Conservation (phyloP, 148 eudicot genomes). For the Camellia japonica region DNA sequence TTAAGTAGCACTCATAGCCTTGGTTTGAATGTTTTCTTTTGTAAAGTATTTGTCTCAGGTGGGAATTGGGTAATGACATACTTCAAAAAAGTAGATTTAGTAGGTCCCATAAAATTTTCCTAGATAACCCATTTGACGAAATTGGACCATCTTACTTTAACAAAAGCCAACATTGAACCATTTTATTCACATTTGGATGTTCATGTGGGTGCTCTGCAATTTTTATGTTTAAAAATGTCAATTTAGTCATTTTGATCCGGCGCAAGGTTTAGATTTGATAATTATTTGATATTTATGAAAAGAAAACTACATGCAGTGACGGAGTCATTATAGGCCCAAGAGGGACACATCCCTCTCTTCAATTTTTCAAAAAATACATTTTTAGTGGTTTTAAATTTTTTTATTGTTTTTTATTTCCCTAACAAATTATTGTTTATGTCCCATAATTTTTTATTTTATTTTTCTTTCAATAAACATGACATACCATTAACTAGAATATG, state of each 20-base stretch:
- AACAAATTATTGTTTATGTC: no score
- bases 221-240: neutral
- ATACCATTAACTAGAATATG: no score
- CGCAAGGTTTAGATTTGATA: neutral
- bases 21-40: neutral
- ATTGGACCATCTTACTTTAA: neutral
- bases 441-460: neutral
- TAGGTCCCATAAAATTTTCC: neutral
- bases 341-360: no score
- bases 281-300: no score
- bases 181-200: neutral
- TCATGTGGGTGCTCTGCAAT: neutral
- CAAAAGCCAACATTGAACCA: neutral
- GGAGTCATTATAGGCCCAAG: no score
- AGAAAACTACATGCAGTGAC: no score
- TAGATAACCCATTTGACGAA: conserved; percentile 5
- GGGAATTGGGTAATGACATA: neutral
- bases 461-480: no score
- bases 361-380: no score
- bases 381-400: no score
- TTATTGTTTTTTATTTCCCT: no score
- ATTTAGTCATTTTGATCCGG: neutral
- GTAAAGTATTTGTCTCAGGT: conserved; percentile 8
- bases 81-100: neutral
- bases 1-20: neutral